Evolutionary conservation across 2,329 filamentous ascomycete species (phyloP).

Genomic region (Didymella pinodella): DNA sequence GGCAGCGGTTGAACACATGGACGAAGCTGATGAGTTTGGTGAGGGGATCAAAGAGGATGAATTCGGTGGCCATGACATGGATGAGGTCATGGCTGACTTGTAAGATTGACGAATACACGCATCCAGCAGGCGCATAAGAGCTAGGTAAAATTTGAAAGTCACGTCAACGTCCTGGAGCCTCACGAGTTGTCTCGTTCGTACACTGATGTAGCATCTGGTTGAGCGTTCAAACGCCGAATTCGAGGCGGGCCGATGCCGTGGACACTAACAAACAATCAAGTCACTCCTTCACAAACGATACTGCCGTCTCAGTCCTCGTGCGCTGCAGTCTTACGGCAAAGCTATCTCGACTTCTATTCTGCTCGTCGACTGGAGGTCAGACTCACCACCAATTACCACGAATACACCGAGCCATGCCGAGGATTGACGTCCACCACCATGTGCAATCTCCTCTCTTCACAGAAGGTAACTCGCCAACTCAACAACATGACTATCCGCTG

Average conservation of each 20-base stretch:
- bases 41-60: constrained; percentile 39
- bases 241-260: not conserved
- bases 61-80: constrained; percentile 47
- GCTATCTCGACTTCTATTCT: not conserved
- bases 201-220: not conserved
- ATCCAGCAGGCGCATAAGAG: not conserved
- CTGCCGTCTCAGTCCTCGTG: too few species aligned
- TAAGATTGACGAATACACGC: constrained; percentile 11
- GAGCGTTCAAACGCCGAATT: not conserved
- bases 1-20: constrained; percentile 34
- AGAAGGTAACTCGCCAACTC: not conserved
- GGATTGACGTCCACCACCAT: not conserved
- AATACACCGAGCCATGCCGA: not conserved
- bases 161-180: not conserved
- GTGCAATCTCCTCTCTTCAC: not conserved
- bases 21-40: constrained; percentile 22
- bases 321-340: not conserved
- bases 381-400: not conserved
- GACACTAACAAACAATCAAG: not conserved
- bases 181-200: not conserved
- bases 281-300: not conserved
- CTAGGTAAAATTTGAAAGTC: too few species aligned
- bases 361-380: not conserved
- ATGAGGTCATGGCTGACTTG: constrained; percentile 49
- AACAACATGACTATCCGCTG: not conserved